A percentile compares a stretch with the other conserved stretches of the same genome.
phyloP scores from a whole-genome alignment of 352 stramenopile species.

The Globisporangium splendens region DNA sequence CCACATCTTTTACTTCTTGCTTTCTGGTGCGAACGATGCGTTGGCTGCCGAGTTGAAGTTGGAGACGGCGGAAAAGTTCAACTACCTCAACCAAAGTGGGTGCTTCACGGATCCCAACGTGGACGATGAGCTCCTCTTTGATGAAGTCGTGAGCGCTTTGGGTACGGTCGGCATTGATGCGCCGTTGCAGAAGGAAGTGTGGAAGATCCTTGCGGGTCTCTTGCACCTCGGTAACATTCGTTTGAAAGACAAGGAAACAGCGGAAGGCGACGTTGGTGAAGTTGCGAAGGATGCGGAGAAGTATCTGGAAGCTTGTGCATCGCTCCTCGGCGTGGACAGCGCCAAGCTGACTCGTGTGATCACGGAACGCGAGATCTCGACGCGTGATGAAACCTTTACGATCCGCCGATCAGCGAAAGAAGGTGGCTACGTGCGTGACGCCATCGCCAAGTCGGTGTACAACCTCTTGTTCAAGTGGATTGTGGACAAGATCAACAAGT shows the following conservation, averaged over 20 bases:
- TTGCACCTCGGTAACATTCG: conserved; percentile 82
- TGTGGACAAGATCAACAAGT: conserved; percentile 77
- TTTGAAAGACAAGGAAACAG: conserved; percentile 74
- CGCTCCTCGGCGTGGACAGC: conserved; percentile 76
- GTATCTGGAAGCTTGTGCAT: conserved; percentile 49
- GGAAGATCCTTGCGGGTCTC: conserved; percentile 69
- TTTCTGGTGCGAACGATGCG: conserved; percentile 67
- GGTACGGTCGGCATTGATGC: conserved; percentile 69
- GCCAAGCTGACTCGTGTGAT: conserved; percentile 65
- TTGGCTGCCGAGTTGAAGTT: conserved; percentile 59
- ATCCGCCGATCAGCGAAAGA: conserved; percentile 78
- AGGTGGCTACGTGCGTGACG: conserved; percentile 83
- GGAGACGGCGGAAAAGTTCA: conserved; percentile 47
- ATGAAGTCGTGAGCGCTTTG: conserved; percentile 80
- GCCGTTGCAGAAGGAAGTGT: conserved; percentile 69
- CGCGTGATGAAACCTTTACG: conserved; percentile 74
- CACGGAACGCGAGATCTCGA: conserved; percentile 76
- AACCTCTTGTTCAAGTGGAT: conserved; percentile 88
- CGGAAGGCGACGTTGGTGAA: conserved; percentile 73
- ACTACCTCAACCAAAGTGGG: conserved; percentile 87
- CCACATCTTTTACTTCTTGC: conserved; percentile 91
- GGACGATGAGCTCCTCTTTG: conserved; percentile 85
- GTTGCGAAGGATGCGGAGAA: conserved; percentile 47
- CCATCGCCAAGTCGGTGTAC: conserved; percentile 94
- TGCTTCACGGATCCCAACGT: conserved; percentile 81